A percentile compares a stretch with the other conserved stretches of the same genome.
Conservation (phyloP, 352 stramenopile genomes). For the Globisporangium middletonii region DNA sequence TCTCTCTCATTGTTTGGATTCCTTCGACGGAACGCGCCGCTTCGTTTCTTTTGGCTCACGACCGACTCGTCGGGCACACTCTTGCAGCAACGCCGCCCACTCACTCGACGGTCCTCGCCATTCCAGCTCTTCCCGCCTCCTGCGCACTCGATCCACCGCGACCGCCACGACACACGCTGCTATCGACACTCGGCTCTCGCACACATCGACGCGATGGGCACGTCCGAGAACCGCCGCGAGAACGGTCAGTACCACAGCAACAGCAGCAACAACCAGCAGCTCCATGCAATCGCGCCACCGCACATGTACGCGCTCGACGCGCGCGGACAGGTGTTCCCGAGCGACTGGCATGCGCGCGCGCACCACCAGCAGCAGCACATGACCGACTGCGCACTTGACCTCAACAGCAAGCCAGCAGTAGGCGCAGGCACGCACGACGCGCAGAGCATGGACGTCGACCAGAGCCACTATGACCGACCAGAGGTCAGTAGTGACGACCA, state of each 20-base stretch:
- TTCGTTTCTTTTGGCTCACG: constrained; percentile 1
- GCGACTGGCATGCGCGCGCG: neutral
- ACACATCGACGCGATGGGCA: constrained; percentile 8
- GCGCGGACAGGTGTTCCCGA: neutral
- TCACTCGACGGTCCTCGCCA: neutral
- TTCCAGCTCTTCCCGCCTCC: constrained; percentile 1
- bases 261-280: neutral
- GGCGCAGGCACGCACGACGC: neutral
- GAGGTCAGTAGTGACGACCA: constrained; percentile 1
- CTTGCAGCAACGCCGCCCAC: too few species aligned
- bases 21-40: neutral
- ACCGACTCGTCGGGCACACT: neutral
- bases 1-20: neutral
- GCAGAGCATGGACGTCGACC: constrained; percentile 11
- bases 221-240: constrained; percentile 9
- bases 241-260: constrained; percentile 1
- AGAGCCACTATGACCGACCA: constrained; percentile 3
- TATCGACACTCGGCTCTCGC: too few species aligned
- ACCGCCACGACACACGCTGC: too few species aligned
- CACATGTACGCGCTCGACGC: neutral
- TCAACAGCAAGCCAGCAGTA: neutral
- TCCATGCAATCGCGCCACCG: neutral
- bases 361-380: neutral
- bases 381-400: too few species aligned
- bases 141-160: neutral